These are phyloP conservation scores for Stellera chamaejasme DNA, from an alignment of 345 rosid genomes.

Conservation along the genomic window DNA sequence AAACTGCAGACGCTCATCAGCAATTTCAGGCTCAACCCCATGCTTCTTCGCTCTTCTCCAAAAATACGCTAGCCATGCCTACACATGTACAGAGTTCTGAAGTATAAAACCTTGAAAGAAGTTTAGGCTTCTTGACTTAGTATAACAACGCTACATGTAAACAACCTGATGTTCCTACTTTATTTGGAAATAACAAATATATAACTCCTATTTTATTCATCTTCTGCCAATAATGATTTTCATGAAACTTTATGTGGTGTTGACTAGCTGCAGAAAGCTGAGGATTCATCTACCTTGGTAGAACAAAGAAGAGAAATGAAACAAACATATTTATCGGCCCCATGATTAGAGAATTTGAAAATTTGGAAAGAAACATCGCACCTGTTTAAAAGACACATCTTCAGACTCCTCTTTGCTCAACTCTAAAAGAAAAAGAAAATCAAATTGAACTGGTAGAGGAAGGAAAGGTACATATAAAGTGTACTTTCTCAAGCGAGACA, in stretches of 20 bases:
- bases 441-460: too few species aligned
- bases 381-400: conserved; percentile 85
- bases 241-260: neutral
- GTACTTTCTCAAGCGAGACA: too few species aligned
- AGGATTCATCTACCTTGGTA: too few species aligned
- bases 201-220: neutral
- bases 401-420: conserved; percentile 75
- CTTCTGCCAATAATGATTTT: neutral
- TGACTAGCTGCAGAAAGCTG: neutral
- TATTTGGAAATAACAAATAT: neutral
- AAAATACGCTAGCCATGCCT: conserved; percentile 88
- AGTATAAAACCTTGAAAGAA: neutral
- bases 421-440: conserved; percentile 29
- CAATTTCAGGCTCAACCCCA: conserved; percentile 61
- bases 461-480: too few species aligned
- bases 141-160: too few species aligned
- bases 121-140: too few species aligned
- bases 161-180: too few species aligned
- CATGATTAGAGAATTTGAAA: neutral
- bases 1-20: conserved; percentile 65
- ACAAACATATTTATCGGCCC: neutral
- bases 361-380: conserved; percentile 8
- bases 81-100: conserved; percentile 7
- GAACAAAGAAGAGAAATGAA: neutral
- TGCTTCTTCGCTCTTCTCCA: conserved; percentile 81